phyloP scores from a whole-genome alignment of 192 early-diverging fungal species.

The Physocladia obscura region DNA sequence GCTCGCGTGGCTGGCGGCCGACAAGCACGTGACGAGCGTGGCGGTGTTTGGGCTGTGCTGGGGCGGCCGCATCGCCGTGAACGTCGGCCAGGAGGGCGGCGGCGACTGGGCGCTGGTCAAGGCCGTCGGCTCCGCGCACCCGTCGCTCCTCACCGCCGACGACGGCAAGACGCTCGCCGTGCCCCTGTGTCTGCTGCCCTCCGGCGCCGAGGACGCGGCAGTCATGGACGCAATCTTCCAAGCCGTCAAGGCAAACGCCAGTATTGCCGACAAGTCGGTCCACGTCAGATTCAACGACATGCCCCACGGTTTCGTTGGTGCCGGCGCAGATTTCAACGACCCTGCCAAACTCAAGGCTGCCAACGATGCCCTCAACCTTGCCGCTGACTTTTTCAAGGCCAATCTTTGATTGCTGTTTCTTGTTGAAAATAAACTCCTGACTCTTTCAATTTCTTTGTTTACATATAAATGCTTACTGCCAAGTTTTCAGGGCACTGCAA shows the following conservation, averaged over 20 bases:
- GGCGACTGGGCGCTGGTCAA: background rate
- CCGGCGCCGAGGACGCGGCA: constrained; percentile 7
- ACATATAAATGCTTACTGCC: too few species aligned
- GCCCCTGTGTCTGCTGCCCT: background rate
- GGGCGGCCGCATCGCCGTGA: background rate
- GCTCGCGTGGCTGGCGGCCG: background rate
- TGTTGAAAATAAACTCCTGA: too few species aligned
- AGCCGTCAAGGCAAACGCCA: background rate
- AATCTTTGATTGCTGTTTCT: too few species aligned
- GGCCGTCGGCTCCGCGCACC: constrained; percentile 46
- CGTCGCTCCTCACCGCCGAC: constrained; percentile 42
- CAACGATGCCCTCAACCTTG: background rate
- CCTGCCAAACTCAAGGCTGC: background rate
- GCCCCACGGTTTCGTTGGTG: background rate
- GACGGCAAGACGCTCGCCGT: background rate
- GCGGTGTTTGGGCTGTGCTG: background rate
- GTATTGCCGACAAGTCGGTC: background rate
- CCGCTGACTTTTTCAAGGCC: constrained; percentile 1
- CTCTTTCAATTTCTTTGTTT: too few species aligned
- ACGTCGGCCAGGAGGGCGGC: background rate
- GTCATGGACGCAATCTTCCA: background rate
- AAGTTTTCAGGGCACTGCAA: too few species aligned
- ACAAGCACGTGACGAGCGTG: background rate
- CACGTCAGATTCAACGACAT: background rate
- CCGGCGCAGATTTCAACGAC: background rate